Percentiles rank a stretch among this genome's conserved stretches.
Conservation (phyloP, 2,329 filamentous ascomycete species). For the Dactylellina sp. region DNA sequence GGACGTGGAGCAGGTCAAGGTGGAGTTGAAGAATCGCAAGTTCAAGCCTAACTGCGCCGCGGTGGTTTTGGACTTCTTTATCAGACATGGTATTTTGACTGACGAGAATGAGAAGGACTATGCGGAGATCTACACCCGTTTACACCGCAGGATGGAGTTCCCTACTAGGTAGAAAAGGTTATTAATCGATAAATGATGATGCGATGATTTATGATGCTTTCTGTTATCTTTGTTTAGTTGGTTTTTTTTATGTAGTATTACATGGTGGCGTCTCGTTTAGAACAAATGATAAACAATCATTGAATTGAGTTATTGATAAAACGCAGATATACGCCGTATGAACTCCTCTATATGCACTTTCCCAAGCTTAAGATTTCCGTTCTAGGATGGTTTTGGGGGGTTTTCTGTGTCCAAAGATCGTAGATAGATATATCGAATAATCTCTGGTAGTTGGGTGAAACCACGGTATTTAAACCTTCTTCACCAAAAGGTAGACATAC, state of each 20-base stretch:
- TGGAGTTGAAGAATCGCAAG: constrained; percentile 75
- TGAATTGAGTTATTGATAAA: background rate
- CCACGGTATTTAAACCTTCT: constrained; percentile 75
- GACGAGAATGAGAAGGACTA: constrained; percentile 81
- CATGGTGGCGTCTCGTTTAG: background rate
- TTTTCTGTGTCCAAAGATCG: too few species aligned
- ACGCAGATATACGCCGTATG: constrained; percentile 20
- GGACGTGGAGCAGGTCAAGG: constrained; percentile 73
- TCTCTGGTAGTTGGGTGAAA: too few species aligned
- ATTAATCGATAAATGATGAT: constrained; percentile 44
- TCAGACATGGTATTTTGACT: constrained; percentile 84
- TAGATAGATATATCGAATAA: background rate
- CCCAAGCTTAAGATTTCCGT: too few species aligned
- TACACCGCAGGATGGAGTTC: constrained; percentile 85
- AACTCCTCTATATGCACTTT: constrained; percentile 33
- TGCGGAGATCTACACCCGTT: constrained; percentile 72
- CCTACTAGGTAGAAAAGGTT: constrained; percentile 70
- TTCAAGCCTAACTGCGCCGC: constrained; percentile 90
- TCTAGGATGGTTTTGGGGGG: too few species aligned
- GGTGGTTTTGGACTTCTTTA: constrained; percentile 86
- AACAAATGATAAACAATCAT: too few species aligned
- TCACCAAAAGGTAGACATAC: constrained; percentile 90
- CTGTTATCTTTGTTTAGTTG: constrained; percentile 11
- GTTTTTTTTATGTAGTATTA: background rate
- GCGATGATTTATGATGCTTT: constrained; percentile 1